Conservation (phyloP, 73 alveolate species). For the Symbiodinium pilosum region DNA sequence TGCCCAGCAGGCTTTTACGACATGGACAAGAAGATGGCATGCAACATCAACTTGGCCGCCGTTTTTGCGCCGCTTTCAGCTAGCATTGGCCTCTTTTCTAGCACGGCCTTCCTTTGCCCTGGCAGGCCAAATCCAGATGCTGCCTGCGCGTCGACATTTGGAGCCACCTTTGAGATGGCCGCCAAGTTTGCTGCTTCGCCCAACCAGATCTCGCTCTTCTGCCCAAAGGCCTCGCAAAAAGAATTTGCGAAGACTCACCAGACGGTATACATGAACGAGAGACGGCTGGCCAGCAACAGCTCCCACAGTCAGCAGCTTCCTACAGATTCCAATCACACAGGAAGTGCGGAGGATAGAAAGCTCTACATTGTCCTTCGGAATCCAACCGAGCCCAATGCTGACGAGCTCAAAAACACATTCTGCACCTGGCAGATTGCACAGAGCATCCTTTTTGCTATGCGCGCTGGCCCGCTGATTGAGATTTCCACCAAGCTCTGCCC, state of each 20-base stretch:
- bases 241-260: background rate
- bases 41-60: background rate
- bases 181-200: background rate
- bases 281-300: background rate
- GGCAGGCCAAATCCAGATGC: background rate
- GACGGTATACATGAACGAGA: background rate
- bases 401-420: background rate
- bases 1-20: background rate
- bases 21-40: background rate
- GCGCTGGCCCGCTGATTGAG: conserved; percentile 1
- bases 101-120: background rate
- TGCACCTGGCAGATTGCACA: background rate
- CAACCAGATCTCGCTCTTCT: background rate
- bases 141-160: background rate
- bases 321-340: no score
- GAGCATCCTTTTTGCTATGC: background rate
- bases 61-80: background rate
- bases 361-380: background rate
- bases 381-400: background rate
- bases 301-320: background rate
- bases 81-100: background rate
- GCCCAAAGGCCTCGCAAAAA: background rate
- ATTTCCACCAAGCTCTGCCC: background rate
- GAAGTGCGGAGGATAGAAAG: background rate
- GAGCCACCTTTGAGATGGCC: background rate